A percentile compares a stretch with the other conserved stretches of the same genome.
Evolutionary conservation across 2,329 filamentous ascomycete genomes (phyloP).

Genomic region (Penicillium sp.): DNA sequence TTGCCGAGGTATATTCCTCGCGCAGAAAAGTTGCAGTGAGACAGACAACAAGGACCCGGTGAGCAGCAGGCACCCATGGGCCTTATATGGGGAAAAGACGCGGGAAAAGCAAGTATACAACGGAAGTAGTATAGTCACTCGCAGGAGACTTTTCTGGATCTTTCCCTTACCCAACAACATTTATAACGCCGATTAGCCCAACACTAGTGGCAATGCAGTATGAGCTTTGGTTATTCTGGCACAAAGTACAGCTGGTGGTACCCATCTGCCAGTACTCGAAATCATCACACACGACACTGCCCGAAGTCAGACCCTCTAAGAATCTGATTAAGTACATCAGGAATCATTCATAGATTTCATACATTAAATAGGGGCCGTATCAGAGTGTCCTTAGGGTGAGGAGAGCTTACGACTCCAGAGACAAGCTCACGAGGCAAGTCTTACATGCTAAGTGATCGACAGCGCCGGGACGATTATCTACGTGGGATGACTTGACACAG

Average conservation of each 20-base stretch:
- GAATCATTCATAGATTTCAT: too few relatives aligned
- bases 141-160: background rate
- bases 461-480: background rate
- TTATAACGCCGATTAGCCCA: constrained; percentile 3
- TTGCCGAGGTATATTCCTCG: background rate
- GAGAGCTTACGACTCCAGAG: background rate
- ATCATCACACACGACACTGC: too few relatives aligned
- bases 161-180: constrained; percentile 12
- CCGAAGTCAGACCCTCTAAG: too few relatives aligned
- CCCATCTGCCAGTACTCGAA: too few relatives aligned
- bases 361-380: background rate
- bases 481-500: constrained; percentile 2
- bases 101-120: constrained; percentile 13
- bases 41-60: background rate
- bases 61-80: background rate
- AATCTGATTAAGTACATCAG: too few relatives aligned
- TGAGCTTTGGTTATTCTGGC: background rate
- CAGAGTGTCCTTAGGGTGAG: background rate
- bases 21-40: background rate
- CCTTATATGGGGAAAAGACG: background rate
- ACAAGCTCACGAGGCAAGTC: constrained; percentile 6
- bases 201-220: background rate
- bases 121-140: background rate
- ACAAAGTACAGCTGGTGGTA: background rate
- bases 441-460: constrained; percentile 10